Conservation (phyloP, 352 stramenopile species). For the Thalassiosira exigua region DNA sequence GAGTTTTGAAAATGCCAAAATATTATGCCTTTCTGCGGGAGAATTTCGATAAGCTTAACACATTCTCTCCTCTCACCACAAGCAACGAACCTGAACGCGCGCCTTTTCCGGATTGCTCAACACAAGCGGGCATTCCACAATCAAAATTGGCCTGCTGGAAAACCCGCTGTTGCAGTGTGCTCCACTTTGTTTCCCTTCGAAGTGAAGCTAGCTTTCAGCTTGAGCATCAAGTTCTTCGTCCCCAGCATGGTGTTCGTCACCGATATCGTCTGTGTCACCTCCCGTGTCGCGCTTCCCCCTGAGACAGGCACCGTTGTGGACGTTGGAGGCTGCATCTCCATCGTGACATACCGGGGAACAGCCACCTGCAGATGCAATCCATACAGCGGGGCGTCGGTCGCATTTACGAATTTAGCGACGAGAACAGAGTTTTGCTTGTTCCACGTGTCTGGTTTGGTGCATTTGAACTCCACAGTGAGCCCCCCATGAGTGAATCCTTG, state of each 20-base stretch:
- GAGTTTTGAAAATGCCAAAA: too few species aligned
- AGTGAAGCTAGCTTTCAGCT: slow-evolving; percentile 87
- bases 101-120: too few species aligned
- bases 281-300: slow-evolving; percentile 68
- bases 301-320: slow-evolving; percentile 90
- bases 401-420: slow-evolving; percentile 92
- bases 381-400: slow-evolving; percentile 87
- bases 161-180: slow-evolving; percentile 83
- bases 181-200: slow-evolving; percentile 81
- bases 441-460: slow-evolving; percentile 90
- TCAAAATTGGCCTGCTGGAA: slow-evolving; percentile 81
- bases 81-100: too few species aligned
- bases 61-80: too few species aligned
- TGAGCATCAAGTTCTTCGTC: slow-evolving; percentile 90
- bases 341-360: slow-evolving; percentile 97
- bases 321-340: slow-evolving; percentile 97
- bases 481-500: slow-evolving; percentile 96
- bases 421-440: slow-evolving; percentile 93
- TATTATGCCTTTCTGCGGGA: too few species aligned
- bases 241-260: slow-evolving; percentile 95
- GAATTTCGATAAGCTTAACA: too few species aligned
- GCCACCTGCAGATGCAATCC: slow-evolving; percentile 94
- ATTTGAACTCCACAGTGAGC: slow-evolving; percentile 89
- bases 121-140: slow-evolving; percentile 5
- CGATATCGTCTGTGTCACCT: slow-evolving; percentile 94